A percentile compares a stretch with the other conserved stretches of the same genome.
phyloP scores from a whole-genome alignment of 2,329 filamentous ascomycete genomes.

The Colletotrichum euphorbiae region DNA sequence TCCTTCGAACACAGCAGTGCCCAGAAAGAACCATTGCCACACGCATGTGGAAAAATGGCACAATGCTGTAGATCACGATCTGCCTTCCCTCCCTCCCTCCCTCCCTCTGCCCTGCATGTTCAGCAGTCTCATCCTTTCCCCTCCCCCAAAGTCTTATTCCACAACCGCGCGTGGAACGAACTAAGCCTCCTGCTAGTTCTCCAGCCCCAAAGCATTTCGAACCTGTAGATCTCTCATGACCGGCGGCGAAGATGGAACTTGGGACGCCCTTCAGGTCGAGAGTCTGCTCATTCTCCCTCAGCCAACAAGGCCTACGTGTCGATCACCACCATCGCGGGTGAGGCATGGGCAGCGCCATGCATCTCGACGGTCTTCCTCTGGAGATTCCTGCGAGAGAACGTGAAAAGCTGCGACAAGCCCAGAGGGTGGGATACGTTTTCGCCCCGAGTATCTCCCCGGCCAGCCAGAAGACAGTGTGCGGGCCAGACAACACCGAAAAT shows the following conservation, averaged over 20 bases:
- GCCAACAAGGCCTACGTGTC: not conserved
- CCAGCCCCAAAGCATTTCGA: slow-evolving; percentile 5
- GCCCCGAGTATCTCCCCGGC: too few species aligned
- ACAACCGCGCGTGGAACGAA: not conserved
- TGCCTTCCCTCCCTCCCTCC: not conserved
- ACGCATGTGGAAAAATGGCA: slow-evolving; percentile 22
- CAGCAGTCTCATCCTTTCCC: too few species aligned
- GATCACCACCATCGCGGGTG: not conserved
- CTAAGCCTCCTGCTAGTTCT: not conserved
- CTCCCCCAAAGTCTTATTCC: too few species aligned
- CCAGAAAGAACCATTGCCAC: slow-evolving; percentile 7
- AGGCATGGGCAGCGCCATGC: too few species aligned
- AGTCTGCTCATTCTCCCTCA: not conserved
- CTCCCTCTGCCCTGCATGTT: not conserved
- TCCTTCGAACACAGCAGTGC: not conserved
- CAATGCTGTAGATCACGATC: slow-evolving; percentile 14
- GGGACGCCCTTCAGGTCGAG: too few species aligned
- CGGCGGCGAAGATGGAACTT: not conserved
- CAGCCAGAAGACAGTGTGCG: too few species aligned
- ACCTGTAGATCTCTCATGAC: not conserved
- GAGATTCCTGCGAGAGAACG: too few species aligned
- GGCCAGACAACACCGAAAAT: not conserved
- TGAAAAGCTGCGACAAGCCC: too few species aligned
- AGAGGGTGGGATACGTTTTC: too few species aligned
- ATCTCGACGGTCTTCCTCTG: too few species aligned